Evolutionary conservation across 140 eudicot species (phyloP).

Genomic region (Stevia rebaudiana): DNA sequence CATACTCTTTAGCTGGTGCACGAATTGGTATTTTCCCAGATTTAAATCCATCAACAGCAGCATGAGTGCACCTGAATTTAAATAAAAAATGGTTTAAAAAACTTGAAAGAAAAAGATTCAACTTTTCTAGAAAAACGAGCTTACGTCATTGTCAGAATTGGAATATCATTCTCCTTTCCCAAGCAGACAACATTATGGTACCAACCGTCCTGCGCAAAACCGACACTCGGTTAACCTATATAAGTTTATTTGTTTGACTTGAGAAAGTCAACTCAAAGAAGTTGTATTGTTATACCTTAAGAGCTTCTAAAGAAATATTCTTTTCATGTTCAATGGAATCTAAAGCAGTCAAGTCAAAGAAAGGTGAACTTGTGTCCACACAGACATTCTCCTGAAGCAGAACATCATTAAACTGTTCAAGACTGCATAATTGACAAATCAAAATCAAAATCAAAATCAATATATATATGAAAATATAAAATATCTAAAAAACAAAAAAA

Average conservation of each 20-base stretch:
- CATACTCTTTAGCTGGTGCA: constrained; percentile 66
- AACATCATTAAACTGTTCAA: constrained; percentile 97
- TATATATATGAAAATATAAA: too few species aligned
- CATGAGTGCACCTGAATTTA: constrained; percentile 47
- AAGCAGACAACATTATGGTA: constrained; percentile 73
- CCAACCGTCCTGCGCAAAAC: constrained; percentile 67
- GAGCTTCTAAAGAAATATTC: constrained; percentile 37
- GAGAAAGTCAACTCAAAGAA: constrained; percentile 7
- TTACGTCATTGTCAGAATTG: constrained; percentile 92
- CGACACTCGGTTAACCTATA: too few species aligned
- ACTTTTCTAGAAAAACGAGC: constrained; percentile 10
- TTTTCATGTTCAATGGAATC: constrained; percentile 31
- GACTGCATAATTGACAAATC: constrained; percentile 46
- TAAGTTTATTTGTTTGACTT: too few species aligned
- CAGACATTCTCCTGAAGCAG: constrained; percentile 66
- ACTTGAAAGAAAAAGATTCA: neutral
- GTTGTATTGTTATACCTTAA: constrained; percentile 52
- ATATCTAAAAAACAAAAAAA: neutral
- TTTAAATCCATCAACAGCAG: constrained; percentile 55
- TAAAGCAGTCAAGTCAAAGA: constrained; percentile 49
- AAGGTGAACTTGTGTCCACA: constrained; percentile 38
- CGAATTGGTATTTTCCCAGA: constrained; percentile 57
- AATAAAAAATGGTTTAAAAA: neutral
- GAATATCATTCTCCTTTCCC: constrained; percentile 72
- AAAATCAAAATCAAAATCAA: too few species aligned